phyloP scores from a whole-genome alignment of 2,329 filamentous ascomycete genomes.

The Neofusicoccum sp. region DNA sequence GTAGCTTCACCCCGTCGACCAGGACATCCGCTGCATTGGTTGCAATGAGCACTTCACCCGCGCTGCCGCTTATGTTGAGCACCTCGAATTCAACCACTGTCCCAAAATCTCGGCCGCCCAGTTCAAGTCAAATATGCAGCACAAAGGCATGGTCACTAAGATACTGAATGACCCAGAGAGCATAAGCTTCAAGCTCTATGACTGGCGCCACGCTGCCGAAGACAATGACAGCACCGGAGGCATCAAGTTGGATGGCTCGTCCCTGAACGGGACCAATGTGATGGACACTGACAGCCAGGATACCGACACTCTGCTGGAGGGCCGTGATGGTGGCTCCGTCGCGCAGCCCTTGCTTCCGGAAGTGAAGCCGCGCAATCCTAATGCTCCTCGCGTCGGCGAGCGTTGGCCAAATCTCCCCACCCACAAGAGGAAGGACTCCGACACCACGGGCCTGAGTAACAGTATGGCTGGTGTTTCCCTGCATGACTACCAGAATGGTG shows the following conservation, averaged over 20 bases:
- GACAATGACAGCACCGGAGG: background rate
- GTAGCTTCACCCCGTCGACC: constrained; percentile 53
- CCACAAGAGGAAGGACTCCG: background rate
- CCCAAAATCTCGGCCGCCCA: constrained; percentile 42
- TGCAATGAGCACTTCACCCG: constrained; percentile 53
- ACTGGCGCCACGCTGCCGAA: constrained; percentile 20
- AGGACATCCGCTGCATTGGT: constrained; percentile 56
- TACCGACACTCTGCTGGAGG: background rate
- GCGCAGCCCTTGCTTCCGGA: background rate
- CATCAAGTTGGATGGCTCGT: background rate
- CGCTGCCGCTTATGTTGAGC: constrained; percentile 53
- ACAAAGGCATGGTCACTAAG: constrained; percentile 52
- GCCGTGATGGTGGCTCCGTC: background rate
- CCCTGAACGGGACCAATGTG: background rate
- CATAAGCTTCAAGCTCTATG: background rate
- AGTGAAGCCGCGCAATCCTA: background rate
- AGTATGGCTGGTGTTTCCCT: background rate
- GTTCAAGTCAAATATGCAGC: constrained; percentile 53
- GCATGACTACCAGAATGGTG: background rate
- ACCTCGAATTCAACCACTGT: constrained; percentile 59
- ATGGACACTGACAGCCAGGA: background rate
- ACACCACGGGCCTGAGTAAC: background rate
- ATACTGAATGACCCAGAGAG: constrained; percentile 31
- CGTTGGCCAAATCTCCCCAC: background rate
- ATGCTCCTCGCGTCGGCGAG: background rate